phyloP scores from a whole-genome alignment of 2,329 filamentous ascomycete species.

The Penicillium sumatraense region DNA sequence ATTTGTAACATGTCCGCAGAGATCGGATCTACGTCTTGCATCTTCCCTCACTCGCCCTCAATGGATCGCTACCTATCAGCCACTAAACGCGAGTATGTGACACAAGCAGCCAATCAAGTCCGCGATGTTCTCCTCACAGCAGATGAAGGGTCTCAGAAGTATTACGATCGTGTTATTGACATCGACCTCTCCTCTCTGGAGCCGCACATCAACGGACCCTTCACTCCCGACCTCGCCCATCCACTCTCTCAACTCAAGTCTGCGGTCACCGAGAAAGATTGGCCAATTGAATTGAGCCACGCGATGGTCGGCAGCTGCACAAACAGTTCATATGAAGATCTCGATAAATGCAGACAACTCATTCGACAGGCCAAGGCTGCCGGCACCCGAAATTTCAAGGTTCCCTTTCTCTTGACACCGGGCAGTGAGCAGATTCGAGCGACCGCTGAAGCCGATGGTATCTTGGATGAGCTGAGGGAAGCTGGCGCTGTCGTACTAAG shows the following conservation, averaged over 20 bases:
- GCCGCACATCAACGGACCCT: slow-evolving; percentile 95
- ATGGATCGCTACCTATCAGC: slow-evolving; percentile 92
- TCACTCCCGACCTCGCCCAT: slow-evolving; percentile 93
- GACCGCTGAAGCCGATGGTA: slow-evolving; percentile 83
- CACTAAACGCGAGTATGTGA: slow-evolving; percentile 85
- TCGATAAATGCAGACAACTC: slow-evolving; percentile 64
- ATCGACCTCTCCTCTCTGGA: slow-evolving; percentile 90
- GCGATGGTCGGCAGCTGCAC: slow-evolving; percentile 97
- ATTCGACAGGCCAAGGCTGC: slow-evolving; percentile 84
- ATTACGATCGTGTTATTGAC: slow-evolving; percentile 88
- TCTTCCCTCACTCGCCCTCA: slow-evolving; percentile 94
- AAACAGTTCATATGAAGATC: slow-evolving; percentile 82
- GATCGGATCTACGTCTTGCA: slow-evolving; percentile 74
- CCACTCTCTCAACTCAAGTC: slow-evolving; percentile 94
- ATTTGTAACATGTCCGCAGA: slow-evolving; percentile 69
- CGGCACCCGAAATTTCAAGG: slow-evolving; percentile 81
- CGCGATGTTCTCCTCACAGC: slow-evolving; percentile 67
- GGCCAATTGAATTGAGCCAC: slow-evolving; percentile 92
- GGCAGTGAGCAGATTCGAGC: slow-evolving; percentile 93
- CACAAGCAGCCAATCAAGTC: slow-evolving; percentile 54
- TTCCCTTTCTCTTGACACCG: slow-evolving; percentile 88
- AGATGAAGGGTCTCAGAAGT: slow-evolving; percentile 76
- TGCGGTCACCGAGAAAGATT: slow-evolving; percentile 85
- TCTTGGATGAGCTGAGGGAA: slow-evolving; percentile 89
- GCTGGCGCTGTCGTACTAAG: slow-evolving; percentile 90